phyloP scores from a whole-genome alignment of 1,284 basidiomycete genomes.

The Tilletia horrida region DNA sequence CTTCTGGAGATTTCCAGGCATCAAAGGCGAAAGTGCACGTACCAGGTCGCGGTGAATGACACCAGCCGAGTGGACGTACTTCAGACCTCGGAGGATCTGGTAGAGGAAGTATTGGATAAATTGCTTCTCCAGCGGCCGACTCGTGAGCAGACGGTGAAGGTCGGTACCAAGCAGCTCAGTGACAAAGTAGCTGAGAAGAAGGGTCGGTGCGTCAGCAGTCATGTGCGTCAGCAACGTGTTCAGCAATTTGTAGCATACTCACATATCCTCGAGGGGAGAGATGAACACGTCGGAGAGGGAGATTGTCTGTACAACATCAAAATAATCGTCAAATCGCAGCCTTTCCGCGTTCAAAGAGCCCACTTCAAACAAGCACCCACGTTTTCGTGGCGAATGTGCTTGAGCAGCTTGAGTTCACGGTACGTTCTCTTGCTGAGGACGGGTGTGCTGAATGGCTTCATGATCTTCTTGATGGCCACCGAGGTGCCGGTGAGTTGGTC shows the following conservation, averaged over 20 bases:
- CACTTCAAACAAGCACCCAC: conserved; percentile 58
- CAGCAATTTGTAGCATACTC: conserved; percentile 8
- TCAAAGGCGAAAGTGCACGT: neutral
- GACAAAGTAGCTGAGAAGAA: conserved; percentile 78
- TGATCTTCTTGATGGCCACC: conserved; percentile 98
- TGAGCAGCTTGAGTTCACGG: conserved; percentile 94
- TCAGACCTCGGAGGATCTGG: conserved; percentile 94
- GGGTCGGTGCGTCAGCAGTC: conserved; percentile 3
- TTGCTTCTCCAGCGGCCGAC: conserved; percentile 94
- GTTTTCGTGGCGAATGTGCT: conserved; percentile 99
- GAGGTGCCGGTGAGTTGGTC: conserved; percentile 92
- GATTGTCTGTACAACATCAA: conserved; percentile 71
- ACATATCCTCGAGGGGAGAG: conserved; percentile 83
- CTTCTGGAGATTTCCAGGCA: neutral
- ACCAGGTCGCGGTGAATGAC: conserved; percentile 86
- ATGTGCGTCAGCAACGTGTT: neutral
- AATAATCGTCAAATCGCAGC: conserved; percentile 8
- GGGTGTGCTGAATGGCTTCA: conserved; percentile 95
- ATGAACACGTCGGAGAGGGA: conserved; percentile 98
- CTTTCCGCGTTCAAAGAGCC: neutral
- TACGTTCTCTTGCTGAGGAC: conserved; percentile 98
- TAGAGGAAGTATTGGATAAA: conserved; percentile 99
- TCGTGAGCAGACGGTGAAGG: conserved; percentile 92
- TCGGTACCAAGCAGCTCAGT: conserved; percentile 99
- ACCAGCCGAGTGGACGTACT: conserved; percentile 98